Evolutionary conservation across 805 yeast genomes (phyloP), one percentile per base, ranked within the genome.

Genomic region (Candida endomychidarum): DNA sequence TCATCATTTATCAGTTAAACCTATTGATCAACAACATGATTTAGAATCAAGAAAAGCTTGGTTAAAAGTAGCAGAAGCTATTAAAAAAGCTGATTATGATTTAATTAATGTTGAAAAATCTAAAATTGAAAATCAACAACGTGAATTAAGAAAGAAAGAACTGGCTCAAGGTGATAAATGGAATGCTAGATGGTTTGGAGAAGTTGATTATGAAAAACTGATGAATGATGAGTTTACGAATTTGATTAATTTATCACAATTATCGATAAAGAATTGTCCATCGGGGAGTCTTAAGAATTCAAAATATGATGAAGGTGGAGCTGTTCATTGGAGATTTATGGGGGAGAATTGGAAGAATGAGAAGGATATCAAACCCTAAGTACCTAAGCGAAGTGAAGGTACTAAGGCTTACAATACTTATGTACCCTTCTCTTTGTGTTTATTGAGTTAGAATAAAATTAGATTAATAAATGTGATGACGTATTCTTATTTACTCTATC

Each of bases 31-130:
- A 48, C 98, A 93, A 67, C 75, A 83, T 61, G 77, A 68, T 24
- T 72, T 90, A 51, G 99, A 91, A 66, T 74, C 87, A 42, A 83
- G 96, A 67, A 78, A 71, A 52, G 97, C 97, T 10, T 91, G 99
- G 99, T 53, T 59, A 37, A 77, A 81, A 49, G 98, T 93, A 18
- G 96, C 97, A 0, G 86, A 74, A 8, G 98, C 98, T 11, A 84
- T 89, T 53, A 78, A 74, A 42, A 62, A 66, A 16, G 86, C 91
- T 32, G 83, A 89, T 60, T 87, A 77, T 64, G 86, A 85, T 51
- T 63, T 74, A 48, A 89, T 91, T 50, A 81, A 82, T 56, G 67
- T 70, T 48, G 86, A 84, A 54, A 91, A 91, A 70, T 70, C 89
- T 11, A 65, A 70, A 56, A 75, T 93, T 50, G 99, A 91, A 68